These are phyloP conservation scores for Eimeria maxima DNA, from an alignment of 169 alveolate species.

Conservation along the genomic window DNA sequence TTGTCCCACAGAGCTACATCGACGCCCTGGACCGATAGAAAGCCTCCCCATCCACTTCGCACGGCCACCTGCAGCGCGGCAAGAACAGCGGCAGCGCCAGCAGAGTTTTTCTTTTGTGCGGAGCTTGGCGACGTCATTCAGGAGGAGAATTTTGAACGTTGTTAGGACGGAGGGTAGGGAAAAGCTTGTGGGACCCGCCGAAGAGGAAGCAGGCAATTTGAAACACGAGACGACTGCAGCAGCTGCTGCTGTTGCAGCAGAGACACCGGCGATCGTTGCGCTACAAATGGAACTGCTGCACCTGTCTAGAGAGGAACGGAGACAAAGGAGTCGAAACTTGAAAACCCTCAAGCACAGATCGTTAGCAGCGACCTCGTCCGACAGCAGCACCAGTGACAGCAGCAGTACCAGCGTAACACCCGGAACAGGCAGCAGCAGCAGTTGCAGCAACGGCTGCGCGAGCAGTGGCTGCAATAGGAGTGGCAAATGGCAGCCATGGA, in stretches of 20 bases:
- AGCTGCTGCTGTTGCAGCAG: conserved; percentile 3
- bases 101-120: conserved; percentile 33
- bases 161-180: neutral
- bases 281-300: conserved; percentile 60
- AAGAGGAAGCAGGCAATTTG: neutral
- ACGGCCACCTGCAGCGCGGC: conserved; percentile 61
- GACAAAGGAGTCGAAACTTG: neutral
- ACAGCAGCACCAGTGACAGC: conserved; percentile 49
- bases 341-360: neutral
- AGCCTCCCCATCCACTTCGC: conserved; percentile 1
- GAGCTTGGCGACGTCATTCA: conserved; percentile 20
- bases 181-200: neutral
- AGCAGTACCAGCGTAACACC: conserved; percentile 50
- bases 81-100: conserved; percentile 61
- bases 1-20: neutral
- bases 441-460: conserved; percentile 12
- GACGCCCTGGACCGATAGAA: neutral
- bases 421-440: conserved; percentile 68
- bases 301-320: conserved; percentile 43
- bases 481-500: neutral
- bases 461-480: conserved; percentile 42
- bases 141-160: neutral
- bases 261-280: conserved; percentile 38
- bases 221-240: neutral
- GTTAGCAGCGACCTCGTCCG: neutral